These are phyloP conservation scores for Entoloma clypeatum DNA, from an alignment of 1,284 basidiomycete species.

Conservation along the genomic window DNA sequence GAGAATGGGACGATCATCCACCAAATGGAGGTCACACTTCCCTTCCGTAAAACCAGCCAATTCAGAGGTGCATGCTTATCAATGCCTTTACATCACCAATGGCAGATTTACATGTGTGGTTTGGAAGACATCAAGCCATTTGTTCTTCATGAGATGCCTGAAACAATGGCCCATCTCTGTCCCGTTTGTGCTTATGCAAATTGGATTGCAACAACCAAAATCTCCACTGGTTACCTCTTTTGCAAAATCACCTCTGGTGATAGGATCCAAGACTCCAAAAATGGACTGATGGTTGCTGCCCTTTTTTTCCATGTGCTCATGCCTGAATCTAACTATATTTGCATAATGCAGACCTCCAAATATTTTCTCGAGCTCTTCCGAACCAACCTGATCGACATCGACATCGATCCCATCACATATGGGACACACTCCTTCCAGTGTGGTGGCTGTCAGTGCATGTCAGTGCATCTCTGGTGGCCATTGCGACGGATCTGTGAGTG, in stretches of 20 bases:
- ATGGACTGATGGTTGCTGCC: conserved; percentile 7
- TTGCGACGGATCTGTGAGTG: conserved; percentile 32
- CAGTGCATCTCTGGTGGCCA: conserved; percentile 16
- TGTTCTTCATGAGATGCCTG: conserved; percentile 15
- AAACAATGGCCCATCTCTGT: conserved; percentile 19
- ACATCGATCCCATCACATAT: conserved; percentile 27
- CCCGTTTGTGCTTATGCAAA: conserved; percentile 22
- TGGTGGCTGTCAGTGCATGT: conserved; percentile 21
- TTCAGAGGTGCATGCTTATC: conserved; percentile 12
- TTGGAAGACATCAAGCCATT: conserved; percentile 25
- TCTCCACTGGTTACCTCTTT: conserved; percentile 20
- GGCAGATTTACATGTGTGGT: conserved; percentile 1
- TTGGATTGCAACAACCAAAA: conserved; percentile 18
- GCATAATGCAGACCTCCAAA: conserved; percentile 19
- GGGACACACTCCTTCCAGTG: conserved; percentile 28
- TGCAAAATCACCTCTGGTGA: conserved; percentile 18
- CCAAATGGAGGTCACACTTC: conserved; percentile 10
- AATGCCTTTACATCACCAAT: not conserved
- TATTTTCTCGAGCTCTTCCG: conserved; percentile 30
- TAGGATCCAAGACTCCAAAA: conserved; percentile 5
- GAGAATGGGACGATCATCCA: too few relatives aligned
- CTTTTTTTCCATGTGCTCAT: not conserved
- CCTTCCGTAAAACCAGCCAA: conserved; percentile 18
- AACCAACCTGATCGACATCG: conserved; percentile 31
- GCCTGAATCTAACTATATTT: not conserved